Percentiles rank a stretch among this genome's conserved stretches.
These are phyloP conservation scores for Celoporthe dispersa DNA, from an alignment of 2,329 filamentous ascomycete genomes.

Conservation along the genomic window DNA sequence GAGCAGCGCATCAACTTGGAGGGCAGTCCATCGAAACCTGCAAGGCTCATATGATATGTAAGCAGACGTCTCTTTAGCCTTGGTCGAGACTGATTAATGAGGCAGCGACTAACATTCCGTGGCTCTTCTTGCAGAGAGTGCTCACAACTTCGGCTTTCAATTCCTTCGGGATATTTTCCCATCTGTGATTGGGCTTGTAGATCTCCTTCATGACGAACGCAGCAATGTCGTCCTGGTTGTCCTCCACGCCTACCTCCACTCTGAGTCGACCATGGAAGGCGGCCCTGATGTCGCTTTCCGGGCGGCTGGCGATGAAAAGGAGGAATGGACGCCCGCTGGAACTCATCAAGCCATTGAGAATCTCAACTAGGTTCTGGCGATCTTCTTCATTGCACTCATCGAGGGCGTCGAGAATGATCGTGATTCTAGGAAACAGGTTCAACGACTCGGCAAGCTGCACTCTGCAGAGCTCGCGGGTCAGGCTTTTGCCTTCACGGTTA, in stretches of 20 bases:
- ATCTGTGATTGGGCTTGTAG: conserved; percentile 25
- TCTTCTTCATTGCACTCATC: conserved; percentile 40
- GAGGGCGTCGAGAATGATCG: conserved; percentile 42
- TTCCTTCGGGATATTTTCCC: conserved; percentile 27
- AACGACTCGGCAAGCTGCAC: conserved; percentile 34
- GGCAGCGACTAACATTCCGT: conserved; percentile 37
- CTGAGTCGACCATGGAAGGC: conserved; percentile 32
- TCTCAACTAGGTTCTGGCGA: conserved; percentile 36
- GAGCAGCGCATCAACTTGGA: conserved; percentile 38
- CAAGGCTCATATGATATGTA: background rate
- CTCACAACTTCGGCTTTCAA: conserved; percentile 33
- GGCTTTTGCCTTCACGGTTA: conserved; percentile 13
- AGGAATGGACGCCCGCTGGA: conserved; percentile 36
- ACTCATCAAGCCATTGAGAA: conserved; percentile 34
- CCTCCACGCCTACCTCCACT: conserved; percentile 35
- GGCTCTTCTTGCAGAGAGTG: conserved; percentile 33
- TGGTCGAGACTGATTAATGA: conserved; percentile 9
- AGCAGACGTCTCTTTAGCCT: background rate
- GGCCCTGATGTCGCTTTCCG: conserved; percentile 36
- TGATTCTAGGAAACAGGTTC: conserved; percentile 38
- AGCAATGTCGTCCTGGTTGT: conserved; percentile 38
- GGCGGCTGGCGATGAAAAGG: conserved; percentile 42
- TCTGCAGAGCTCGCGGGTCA: conserved; percentile 30
- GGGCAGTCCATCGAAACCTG: conserved; percentile 41
- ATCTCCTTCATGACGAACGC: conserved; percentile 36